Evolutionary conservation across 306 rosid genomes (phyloP), one percentile per base, ranked within the genome.

Genomic region (Dicorynia guianensis): DNA sequence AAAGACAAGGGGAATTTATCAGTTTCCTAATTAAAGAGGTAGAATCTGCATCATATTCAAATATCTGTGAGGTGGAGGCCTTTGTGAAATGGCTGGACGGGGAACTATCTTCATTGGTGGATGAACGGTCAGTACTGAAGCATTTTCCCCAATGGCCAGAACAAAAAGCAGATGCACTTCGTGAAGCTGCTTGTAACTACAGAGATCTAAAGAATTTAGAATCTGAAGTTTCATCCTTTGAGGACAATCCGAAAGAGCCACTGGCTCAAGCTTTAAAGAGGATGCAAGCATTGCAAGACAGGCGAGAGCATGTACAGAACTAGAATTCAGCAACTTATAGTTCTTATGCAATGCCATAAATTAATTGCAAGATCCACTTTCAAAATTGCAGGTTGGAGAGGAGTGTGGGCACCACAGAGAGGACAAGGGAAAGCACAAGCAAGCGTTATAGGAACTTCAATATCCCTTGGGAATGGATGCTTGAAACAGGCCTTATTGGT

Each of bases 101-200:
- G 39, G 90, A 93, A 48, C 72, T 96, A 3, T 89, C 94, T 3
- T 85, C 93, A 30, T 46, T 96, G 77, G 97, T 92, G 4, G 98
- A 93, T 71, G 98, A 96, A 78, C 77, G 94, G 6, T 93, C 98
- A 14, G 99, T 96, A 1, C 69, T 96, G 8, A 90, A 89, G 72
- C 93, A 96, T 79, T 96, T 95, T 74, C 92, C 91, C 0, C 87
- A 77, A 18, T 96, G 98, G 99, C 99, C 99, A 11, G 99, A 96
- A 57, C 79, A 88, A 71, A 92, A 92, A 74, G 97, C 92, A 3
- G 98, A 96, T 72, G 89, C 96, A 9, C 64, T 92, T 4, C 67
- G 99, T 3, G 99, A 96, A 81, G 97, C 98, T 3, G 88, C 99
- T 13, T 96, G 84, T 79, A 86, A 78, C 89, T 90, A 86, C 65